Evolutionary conservation across 257 asterid genomes (phyloP).

Genomic region (Jacaranda copaia): DNA sequence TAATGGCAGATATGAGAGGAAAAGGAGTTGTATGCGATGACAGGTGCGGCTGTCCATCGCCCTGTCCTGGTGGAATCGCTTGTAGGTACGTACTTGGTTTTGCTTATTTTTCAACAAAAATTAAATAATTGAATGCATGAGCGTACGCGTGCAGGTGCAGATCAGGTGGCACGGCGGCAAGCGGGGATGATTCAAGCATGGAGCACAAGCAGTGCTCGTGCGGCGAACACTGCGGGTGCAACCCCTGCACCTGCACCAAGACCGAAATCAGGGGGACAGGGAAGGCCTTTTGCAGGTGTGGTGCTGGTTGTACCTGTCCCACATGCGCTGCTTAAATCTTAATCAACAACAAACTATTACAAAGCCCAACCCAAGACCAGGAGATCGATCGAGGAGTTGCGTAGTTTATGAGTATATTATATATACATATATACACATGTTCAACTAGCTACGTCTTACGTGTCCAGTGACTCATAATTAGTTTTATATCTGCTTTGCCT

Average conservation of each 20-base stretch:
- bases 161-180: slow-evolving; percentile 22
- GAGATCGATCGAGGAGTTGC: no score
- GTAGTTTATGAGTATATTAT: not conserved
- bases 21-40: slow-evolving; percentile 45
- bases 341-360: not conserved
- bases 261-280: slow-evolving; percentile 43
- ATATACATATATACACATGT: no score
- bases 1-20: slow-evolving; percentile 50
- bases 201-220: slow-evolving; percentile 69
- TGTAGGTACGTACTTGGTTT: slow-evolving; percentile 34
- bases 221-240: slow-evolving; percentile 73
- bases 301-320: slow-evolving; percentile 54
- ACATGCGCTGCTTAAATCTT: slow-evolving; percentile 51
- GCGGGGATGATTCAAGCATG: not conserved
- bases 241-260: slow-evolving; percentile 59
- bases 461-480: not conserved
- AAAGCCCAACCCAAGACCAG: no score
- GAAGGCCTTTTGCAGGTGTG: slow-evolving; percentile 63
- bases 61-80: slow-evolving; percentile 62
- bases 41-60: slow-evolving; percentile 69
- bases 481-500: no score
- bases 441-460: not conserved
- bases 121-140: no score
- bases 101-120: no score
- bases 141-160: slow-evolving; percentile 47